Evolutionary conservation across 805 yeast species (phyloP).

Genomic region (Priceomyces castillae): DNA sequence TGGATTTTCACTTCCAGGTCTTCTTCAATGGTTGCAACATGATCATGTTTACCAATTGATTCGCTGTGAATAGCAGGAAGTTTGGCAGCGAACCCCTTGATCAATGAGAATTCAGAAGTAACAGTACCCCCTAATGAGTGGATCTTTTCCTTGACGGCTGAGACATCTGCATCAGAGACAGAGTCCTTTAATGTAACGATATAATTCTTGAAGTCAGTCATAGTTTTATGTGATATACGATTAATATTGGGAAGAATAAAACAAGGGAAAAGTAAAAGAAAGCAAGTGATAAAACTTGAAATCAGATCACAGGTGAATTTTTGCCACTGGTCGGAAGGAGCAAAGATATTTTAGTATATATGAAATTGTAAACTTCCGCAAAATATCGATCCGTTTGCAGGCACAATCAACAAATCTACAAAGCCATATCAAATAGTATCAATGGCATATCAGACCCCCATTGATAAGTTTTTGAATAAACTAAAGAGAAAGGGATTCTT

Average conservation of each 20-base stretch:
- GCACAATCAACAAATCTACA: neutral
- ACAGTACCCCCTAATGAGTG: constrained; percentile 57
- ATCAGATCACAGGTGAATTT: neutral
- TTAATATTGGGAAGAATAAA: neutral
- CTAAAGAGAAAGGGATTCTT: constrained; percentile 35
- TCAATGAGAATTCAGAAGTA: constrained; percentile 57
- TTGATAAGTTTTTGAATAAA: constrained; percentile 29
- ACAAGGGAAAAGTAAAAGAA: neutral
- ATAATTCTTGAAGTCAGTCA: constrained; percentile 33
- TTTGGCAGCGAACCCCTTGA: constrained; percentile 64
- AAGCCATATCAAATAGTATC: neutral
- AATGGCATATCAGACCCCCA: constrained; percentile 19
- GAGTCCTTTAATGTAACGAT: constrained; percentile 48
- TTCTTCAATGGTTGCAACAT: constrained; percentile 61
- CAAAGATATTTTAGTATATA: neutral
- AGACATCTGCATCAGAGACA: constrained; percentile 38
- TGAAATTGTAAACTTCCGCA: neutral
- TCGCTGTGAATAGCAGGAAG: constrained; percentile 53
- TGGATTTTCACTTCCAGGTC: constrained; percentile 61
- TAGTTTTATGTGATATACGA: constrained; percentile 7
- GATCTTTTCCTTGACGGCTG: constrained; percentile 47
- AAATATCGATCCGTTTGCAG: neutral
- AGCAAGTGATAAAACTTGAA: neutral
- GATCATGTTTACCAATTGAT: constrained; percentile 46
- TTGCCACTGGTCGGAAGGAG: neutral